These are phyloP conservation scores for Arctium lappa DNA, from an alignment of 129 eudicot species.

Conservation along the genomic window DNA sequence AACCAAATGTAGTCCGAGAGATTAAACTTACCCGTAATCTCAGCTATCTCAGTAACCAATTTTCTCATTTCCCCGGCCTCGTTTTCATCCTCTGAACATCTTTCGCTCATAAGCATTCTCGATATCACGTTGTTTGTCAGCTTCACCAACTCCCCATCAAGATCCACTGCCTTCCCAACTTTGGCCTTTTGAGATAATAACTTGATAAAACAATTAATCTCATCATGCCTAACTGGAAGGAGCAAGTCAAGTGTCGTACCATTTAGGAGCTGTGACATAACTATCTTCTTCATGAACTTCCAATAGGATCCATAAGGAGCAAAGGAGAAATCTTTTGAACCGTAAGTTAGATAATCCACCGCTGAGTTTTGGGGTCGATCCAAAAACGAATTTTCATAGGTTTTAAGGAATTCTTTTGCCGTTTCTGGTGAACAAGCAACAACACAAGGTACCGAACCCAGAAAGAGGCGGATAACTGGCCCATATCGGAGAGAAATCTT, in stretches of 20 bases:
- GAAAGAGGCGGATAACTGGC: constrained; percentile 25
- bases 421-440: constrained; percentile 38
- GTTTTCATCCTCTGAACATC: constrained; percentile 32
- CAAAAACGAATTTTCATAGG: constrained; percentile 30
- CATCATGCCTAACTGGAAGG: constrained; percentile 33
- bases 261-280: constrained; percentile 47
- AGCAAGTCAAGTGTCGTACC: constrained; percentile 33
- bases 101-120: constrained; percentile 47
- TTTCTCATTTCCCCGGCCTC: constrained; percentile 38
- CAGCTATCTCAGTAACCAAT: constrained; percentile 38
- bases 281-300: constrained; percentile 51
- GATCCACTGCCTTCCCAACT: constrained; percentile 24
- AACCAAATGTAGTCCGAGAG: constrained; percentile 41
- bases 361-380: constrained; percentile 41
- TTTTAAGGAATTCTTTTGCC: constrained; percentile 42
- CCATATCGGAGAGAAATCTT: constrained; percentile 41
- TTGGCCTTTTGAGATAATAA: constrained; percentile 17
- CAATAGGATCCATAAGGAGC: constrained; percentile 43
- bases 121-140: constrained; percentile 52
- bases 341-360: constrained; percentile 13
- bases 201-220: constrained; percentile 27
- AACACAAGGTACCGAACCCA: constrained; percentile 35
- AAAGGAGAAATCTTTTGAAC: constrained; percentile 22
- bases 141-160: constrained; percentile 33
- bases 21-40: constrained; percentile 29